Percentiles rank a stretch among this genome's conserved stretches.
phyloP scores from a whole-genome alignment of 2,329 filamentous ascomycete genomes.

The Zasmidium angulare region DNA sequence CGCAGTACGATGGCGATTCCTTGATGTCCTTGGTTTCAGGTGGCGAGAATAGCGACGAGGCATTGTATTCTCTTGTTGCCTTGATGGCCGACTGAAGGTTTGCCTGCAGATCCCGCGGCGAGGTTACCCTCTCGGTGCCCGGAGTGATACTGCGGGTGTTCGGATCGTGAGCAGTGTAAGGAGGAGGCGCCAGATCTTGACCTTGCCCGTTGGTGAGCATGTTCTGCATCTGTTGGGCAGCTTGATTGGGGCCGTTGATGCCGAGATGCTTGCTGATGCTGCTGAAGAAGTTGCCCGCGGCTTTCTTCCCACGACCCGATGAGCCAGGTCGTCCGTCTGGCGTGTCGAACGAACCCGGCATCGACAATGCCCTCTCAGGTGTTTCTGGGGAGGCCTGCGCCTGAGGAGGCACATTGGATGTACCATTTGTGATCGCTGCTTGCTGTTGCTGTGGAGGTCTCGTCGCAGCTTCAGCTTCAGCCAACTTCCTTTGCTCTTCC shows the following conservation, averaged over 20 bases:
- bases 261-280: slow-evolving; percentile 60
- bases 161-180: slow-evolving; percentile 31
- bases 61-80: slow-evolving; percentile 74
- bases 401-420: slow-evolving; percentile 1
- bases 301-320: slow-evolving; percentile 39
- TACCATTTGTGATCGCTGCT: slow-evolving; percentile 9
- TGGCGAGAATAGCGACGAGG: slow-evolving; percentile 68
- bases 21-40: slow-evolving; percentile 72
- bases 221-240: slow-evolving; percentile 37
- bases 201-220: slow-evolving; percentile 26
- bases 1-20: slow-evolving; percentile 80
- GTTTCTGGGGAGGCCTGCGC: slow-evolving; percentile 19
- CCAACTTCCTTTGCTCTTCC: slow-evolving; percentile 55
- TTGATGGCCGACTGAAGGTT: slow-evolving; percentile 77
- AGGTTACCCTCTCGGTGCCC: slow-evolving; percentile 38
- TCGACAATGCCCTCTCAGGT: slow-evolving; percentile 43
- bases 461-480: slow-evolving; percentile 31
- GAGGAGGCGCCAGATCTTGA: slow-evolving; percentile 31
- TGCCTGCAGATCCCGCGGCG: slow-evolving; percentile 57
- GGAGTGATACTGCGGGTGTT: slow-evolving; percentile 20
- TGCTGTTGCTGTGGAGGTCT: slow-evolving; percentile 16
- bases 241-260: slow-evolving; percentile 44
- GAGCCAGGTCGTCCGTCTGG: slow-evolving; percentile 46
- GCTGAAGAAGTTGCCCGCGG: slow-evolving; percentile 61
- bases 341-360: slow-evolving; percentile 75